Evolutionary conservation across 768 basidiomycete species (phyloP).

Genomic region (Mycena pura): DNA sequence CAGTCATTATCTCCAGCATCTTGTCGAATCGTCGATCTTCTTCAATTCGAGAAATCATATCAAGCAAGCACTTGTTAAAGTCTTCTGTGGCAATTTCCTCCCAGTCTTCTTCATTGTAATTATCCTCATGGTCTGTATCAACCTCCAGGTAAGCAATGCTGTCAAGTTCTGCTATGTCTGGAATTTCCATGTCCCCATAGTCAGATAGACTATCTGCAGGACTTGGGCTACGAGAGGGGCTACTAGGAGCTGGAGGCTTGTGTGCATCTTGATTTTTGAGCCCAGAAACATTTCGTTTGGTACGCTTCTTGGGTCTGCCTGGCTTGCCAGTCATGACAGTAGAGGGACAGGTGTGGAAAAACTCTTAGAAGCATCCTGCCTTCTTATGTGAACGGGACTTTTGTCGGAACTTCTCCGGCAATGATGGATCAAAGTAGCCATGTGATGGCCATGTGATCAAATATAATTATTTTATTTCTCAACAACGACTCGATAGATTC

Average conservation of each 20-base stretch:
- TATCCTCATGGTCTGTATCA: background rate
- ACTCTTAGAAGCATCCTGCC: no score
- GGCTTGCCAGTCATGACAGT: background rate
- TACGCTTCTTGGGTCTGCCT: background rate
- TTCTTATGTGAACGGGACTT: no score
- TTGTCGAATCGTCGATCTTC: background rate
- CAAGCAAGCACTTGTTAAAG: background rate
- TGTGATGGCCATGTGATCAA: background rate
- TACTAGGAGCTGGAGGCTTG: no score
- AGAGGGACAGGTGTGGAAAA: background rate
- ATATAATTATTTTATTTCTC: background rate
- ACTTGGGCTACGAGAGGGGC: no score
- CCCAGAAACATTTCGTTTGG: background rate
- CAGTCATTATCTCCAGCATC: slow-evolving; percentile 1
- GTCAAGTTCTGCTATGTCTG: background rate
- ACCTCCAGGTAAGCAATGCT: background rate
- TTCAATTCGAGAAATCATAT: background rate
- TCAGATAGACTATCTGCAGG: no score
- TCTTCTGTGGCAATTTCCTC: background rate
- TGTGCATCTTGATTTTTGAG: slow-evolving; percentile 1
- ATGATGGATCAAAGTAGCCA: no score
- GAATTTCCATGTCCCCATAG: background rate
- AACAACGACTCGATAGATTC: background rate
- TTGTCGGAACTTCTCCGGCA: no score
- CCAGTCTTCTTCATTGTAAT: slow-evolving; percentile 4